Evolutionary conservation across 495 filamentous ascomycete species (phyloP).

Genomic region (Rostrohypoxylon terebratum): DNA sequence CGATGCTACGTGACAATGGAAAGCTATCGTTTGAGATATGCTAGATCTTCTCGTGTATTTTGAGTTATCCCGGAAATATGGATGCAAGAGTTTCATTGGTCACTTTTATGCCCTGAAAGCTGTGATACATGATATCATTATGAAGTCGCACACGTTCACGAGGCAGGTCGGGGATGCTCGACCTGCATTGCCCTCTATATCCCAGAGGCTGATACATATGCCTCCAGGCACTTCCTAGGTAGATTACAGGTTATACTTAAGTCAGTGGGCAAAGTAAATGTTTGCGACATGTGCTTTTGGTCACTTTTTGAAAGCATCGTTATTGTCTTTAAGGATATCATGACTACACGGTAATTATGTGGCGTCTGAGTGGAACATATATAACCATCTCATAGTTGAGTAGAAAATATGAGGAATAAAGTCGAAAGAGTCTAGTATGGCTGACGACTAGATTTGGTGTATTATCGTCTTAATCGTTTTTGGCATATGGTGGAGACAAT

Average conservation of each 20-base stretch:
- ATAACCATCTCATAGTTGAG: background rate
- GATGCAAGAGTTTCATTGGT: background rate
- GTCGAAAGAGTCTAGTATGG: background rate
- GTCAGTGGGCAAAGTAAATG: too few relatives aligned
- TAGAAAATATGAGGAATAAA: background rate
- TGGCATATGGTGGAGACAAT: background rate
- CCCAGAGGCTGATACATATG: background rate
- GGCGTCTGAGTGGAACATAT: background rate
- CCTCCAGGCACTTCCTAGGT: background rate
- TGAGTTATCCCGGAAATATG: background rate
- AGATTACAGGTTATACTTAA: too few relatives aligned
- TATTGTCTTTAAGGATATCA: background rate
- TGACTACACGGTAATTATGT: background rate
- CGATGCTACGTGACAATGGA: background rate
- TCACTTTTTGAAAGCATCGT: too few relatives aligned
- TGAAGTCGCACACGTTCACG: background rate
- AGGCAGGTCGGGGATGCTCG: background rate
- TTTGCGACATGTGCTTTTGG: background rate
- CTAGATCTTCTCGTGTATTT: background rate
- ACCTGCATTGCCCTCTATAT: background rate
- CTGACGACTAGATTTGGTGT: background rate
- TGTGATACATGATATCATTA: background rate
- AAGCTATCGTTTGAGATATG: background rate
- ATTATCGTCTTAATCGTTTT: background rate
- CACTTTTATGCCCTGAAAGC: background rate